These are phyloP conservation scores for Micractinium conductrix DNA, from an alignment of 139 green algal species.

Conservation along the genomic window DNA sequence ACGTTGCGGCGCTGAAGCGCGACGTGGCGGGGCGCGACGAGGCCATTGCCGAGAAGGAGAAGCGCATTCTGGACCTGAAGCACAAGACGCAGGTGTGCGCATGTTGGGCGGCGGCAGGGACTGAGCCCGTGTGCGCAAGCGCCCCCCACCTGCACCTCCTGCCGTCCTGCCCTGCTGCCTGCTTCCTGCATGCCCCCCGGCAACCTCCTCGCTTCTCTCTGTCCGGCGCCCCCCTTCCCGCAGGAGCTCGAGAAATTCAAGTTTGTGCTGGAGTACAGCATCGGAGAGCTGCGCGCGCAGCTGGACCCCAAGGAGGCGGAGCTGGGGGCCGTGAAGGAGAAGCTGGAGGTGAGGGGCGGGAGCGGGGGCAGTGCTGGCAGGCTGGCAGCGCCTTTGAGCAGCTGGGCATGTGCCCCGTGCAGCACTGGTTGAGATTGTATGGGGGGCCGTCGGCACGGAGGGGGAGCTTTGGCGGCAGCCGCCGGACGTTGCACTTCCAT, in stretches of 20 bases:
- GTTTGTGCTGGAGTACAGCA: conserved; percentile 97
- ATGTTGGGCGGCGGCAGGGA: no score
- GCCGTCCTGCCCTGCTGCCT: no score
- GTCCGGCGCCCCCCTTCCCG: no score
- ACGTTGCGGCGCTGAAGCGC: conserved; percentile 75
- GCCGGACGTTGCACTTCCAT: no score
- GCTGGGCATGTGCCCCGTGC: no score
- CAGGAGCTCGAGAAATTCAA: conserved; percentile 97
- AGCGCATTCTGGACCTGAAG: conserved; percentile 94
- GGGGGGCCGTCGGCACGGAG: no score
- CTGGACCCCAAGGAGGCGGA: conserved; percentile 88
- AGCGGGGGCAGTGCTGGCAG: not conserved
- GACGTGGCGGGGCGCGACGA: conserved; percentile 91
- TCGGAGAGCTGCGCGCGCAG: conserved; percentile 94
- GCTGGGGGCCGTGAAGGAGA: conserved; percentile 85
- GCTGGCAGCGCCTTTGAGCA: no score
- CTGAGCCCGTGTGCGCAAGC: no score
- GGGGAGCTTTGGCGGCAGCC: no score
- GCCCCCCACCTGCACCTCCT: not conserved
- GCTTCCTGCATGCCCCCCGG: no score
- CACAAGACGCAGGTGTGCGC: conserved; percentile 85
- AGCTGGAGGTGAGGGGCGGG: conserved; percentile 47
- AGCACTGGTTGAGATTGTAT: no score
- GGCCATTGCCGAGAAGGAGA: conserved; percentile 94
- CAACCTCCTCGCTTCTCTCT: no score